Percentiles rank a stretch among this genome's conserved stretches.
Evolutionary conservation across 192 early-diverging fungal genomes (phyloP).

Genomic region (Funneliformis geosporum): DNA sequence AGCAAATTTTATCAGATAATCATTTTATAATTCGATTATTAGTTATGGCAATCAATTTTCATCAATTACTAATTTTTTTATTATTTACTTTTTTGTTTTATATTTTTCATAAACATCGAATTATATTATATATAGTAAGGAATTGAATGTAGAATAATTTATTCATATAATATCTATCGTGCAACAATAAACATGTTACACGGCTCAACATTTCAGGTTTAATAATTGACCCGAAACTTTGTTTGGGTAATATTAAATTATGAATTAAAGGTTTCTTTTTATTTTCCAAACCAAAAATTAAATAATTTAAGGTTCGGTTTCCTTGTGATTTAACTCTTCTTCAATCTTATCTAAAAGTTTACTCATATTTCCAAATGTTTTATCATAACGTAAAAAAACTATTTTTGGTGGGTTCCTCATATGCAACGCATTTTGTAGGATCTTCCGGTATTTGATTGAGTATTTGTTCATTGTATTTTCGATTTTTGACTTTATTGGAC

Average conservation of each 20-base stretch:
- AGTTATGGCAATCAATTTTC: not conserved
- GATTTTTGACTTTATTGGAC: not conserved
- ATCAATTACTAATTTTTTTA: not conserved
- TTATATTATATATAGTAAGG: too few species aligned
- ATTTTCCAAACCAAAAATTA: too few species aligned
- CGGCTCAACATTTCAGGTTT: too few species aligned
- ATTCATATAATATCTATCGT: too few species aligned
- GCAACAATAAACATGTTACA: too few species aligned
- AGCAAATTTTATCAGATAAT: not conserved
- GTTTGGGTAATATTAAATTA: too few species aligned
- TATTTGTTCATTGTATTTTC: not conserved
- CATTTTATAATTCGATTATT: not conserved
- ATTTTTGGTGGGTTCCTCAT: constrained; percentile 18
- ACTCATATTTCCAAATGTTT: not conserved
- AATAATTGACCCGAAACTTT: too few species aligned
- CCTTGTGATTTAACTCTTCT: not conserved
- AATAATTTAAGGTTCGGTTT: not conserved
- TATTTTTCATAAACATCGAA: too few species aligned
- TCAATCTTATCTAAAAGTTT: constrained; percentile 24
- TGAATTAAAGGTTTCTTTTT: too few species aligned
- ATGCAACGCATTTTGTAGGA: not conserved
- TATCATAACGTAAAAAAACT: constrained; percentile 2
- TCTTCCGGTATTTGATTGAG: constrained; percentile 3
- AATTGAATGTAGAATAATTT: too few species aligned
- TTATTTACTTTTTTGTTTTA: not conserved